phyloP scores from a whole-genome alignment of 2,329 filamentous ascomycete genomes.

The Colletotrichum somersetense region DNA sequence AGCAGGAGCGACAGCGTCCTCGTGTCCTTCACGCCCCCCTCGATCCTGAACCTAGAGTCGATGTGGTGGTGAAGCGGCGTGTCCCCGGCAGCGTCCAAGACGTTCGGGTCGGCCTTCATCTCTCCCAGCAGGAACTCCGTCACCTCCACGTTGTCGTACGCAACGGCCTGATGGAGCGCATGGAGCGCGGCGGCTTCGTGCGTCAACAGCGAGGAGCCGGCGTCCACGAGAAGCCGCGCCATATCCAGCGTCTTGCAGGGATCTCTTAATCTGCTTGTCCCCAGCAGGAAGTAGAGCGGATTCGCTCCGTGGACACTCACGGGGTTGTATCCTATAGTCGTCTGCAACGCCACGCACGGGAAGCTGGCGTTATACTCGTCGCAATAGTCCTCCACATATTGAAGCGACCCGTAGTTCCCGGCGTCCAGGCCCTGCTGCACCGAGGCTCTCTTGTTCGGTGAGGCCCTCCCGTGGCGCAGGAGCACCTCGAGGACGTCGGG shows the following conservation, averaged over 20 bases:
- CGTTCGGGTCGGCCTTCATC: conserved; percentile 7
- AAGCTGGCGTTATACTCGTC: conserved; percentile 39
- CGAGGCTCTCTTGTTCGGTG: conserved; percentile 24
- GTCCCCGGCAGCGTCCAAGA: conserved; percentile 21
- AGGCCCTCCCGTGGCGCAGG: neutral
- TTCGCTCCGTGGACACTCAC: conserved; percentile 28
- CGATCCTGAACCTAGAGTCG: conserved; percentile 21
- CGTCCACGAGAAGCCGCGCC: conserved; percentile 7
- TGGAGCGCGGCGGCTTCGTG: conserved; percentile 24
- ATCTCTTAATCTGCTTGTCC: conserved; percentile 17
- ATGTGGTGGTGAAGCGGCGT: conserved; percentile 37
- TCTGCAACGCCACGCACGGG: conserved; percentile 32
- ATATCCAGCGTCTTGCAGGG: neutral
- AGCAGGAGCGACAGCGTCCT: conserved; percentile 44
- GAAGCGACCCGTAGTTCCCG: conserved; percentile 29
- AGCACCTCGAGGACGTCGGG: conserved; percentile 6
- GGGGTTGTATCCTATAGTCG: conserved; percentile 11
- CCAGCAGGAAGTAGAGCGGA: conserved; percentile 34
- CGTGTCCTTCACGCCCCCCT: neutral
- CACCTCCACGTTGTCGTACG: conserved; percentile 23
- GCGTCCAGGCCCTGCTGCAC: conserved; percentile 31
- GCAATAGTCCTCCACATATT: conserved; percentile 33
- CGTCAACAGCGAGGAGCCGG: conserved; percentile 26
- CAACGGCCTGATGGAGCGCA: conserved; percentile 32
- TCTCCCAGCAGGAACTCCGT: neutral